These are phyloP conservation scores for Petunia hybrid DNA, from an alignment of 305 asterid species.

Conservation along the genomic window DNA sequence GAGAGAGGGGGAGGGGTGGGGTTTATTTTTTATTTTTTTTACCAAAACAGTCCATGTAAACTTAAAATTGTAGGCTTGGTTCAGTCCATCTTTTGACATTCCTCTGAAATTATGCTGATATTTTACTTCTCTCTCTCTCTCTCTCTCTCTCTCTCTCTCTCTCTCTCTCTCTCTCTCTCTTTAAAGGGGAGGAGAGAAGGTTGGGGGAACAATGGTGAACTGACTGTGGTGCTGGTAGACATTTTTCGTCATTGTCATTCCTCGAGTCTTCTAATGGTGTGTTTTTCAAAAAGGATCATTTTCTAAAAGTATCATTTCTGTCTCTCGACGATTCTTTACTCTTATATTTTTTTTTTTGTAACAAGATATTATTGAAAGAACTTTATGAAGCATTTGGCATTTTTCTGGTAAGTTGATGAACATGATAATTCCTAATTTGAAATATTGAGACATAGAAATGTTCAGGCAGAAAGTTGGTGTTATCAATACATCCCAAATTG, in stretches of 20 bases:
- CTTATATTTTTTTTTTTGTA: neutral
- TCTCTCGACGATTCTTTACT: constrained; percentile 7
- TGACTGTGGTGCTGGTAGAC: neutral
- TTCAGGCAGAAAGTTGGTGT: neutral
- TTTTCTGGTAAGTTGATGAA: constrained; percentile 4
- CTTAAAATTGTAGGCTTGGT: neutral
- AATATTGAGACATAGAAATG: constrained; percentile 8
- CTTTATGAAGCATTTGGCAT: constrained; percentile 23
- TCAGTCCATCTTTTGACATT: constrained; percentile 1
- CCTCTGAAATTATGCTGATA: constrained; percentile 24
- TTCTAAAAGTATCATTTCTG: neutral
- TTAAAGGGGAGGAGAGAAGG: neutral
- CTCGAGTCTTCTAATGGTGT: constrained; percentile 9
- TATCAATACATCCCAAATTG: neutral
- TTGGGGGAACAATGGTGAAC: neutral
- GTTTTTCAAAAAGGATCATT: constrained; percentile 17
- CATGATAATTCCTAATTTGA: constrained; percentile 26
- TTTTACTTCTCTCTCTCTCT: neutral
- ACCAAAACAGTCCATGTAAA: neutral
- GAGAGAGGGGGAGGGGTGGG: too few species aligned
- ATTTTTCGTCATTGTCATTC: neutral
- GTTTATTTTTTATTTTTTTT: neutral
- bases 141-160: neutral
- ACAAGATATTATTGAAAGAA: constrained; percentile 2
- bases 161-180: constrained; percentile 2